Evolutionary conservation across 1,139 yeast species (phyloP).

Genomic region (Pichia kudriavzevii): DNA sequence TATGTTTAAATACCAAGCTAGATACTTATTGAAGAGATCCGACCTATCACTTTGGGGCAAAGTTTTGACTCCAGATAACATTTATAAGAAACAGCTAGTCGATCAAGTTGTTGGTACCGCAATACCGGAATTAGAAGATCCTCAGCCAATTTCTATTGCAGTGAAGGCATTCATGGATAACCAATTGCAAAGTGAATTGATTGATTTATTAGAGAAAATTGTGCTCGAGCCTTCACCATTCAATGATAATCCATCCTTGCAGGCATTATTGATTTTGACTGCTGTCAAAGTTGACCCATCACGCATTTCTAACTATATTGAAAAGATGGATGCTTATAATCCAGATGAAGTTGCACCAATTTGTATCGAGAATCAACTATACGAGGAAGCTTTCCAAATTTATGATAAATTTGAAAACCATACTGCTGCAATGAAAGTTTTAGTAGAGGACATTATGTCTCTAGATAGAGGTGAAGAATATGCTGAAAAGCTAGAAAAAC

Average conservation of each 20-base stretch:
- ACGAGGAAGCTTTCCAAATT: conserved; percentile 92
- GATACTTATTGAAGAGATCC: conserved; percentile 81
- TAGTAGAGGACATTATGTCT: conserved; percentile 89
- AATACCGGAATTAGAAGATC: conserved; percentile 89
- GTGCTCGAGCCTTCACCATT: conserved; percentile 96
- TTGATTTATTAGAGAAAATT: conserved; percentile 90
- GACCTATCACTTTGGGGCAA: conserved; percentile 75
- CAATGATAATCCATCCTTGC: conserved; percentile 89
- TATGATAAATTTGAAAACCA: conserved; percentile 79
- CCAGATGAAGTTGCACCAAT: conserved; percentile 91
- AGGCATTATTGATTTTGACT: conserved; percentile 84
- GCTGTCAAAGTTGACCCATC: conserved; percentile 93
- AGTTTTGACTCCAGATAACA: conserved; percentile 68
- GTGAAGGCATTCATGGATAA: conserved; percentile 97
- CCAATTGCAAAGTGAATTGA: conserved; percentile 84
- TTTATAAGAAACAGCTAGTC: conserved; percentile 81
- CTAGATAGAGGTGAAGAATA: conserved; percentile 91
- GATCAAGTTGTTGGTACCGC: conserved; percentile 96
- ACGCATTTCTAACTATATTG: conserved; percentile 77
- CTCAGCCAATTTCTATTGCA: conserved; percentile 92
- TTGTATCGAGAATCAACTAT: conserved; percentile 79
- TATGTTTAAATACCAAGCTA: conserved; percentile 98
- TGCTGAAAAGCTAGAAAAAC: conserved; percentile 80
- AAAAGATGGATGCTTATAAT: conserved; percentile 83
- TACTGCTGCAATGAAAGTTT: conserved; percentile 76